Percentiles rank a stretch among this genome's conserved stretches.
Conservation (phyloP, 306 rosid genomes). For the Dryas alaskensis region DNA sequence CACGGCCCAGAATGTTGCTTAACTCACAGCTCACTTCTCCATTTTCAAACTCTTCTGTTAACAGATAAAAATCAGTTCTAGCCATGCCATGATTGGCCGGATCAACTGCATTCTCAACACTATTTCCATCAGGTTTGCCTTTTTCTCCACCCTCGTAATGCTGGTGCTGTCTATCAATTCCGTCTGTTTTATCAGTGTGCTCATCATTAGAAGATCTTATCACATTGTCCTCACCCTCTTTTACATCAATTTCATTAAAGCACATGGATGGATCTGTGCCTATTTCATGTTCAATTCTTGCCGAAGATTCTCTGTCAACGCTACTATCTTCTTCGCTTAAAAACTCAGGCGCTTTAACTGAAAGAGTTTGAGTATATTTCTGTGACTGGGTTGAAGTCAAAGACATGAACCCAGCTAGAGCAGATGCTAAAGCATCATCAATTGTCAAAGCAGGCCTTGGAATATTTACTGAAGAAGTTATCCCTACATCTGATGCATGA, state of each 20-base stretch:
- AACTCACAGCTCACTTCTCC: conserved; percentile 24
- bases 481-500: conserved; percentile 22
- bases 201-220: conserved; percentile 24
- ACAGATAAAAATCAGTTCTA: neutral
- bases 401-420: conserved; percentile 67
- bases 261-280: conserved; percentile 26
- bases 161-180: conserved; percentile 20
- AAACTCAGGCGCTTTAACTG: conserved; percentile 59
- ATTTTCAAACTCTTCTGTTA: conserved; percentile 33
- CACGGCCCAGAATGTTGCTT: conserved; percentile 21
- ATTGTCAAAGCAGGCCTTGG: conserved; percentile 48
- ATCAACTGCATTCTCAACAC: conserved; percentile 8
- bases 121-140: conserved; percentile 21
- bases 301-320: conserved; percentile 22
- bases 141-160: conserved; percentile 21
- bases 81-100: conserved; percentile 6
- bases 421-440: conserved; percentile 78
- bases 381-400: conserved; percentile 41
- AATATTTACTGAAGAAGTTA: conserved; percentile 35
- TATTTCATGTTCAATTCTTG: conserved; percentile 21
- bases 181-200: conserved; percentile 28
- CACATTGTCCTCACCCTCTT: conserved; percentile 25
- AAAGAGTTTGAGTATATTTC: conserved; percentile 37
- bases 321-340: conserved; percentile 44
- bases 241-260: conserved; percentile 24